Evolutionary conservation across 169 alveolate genomes (phyloP).

Genomic region (Plasmodium inui): DNA sequence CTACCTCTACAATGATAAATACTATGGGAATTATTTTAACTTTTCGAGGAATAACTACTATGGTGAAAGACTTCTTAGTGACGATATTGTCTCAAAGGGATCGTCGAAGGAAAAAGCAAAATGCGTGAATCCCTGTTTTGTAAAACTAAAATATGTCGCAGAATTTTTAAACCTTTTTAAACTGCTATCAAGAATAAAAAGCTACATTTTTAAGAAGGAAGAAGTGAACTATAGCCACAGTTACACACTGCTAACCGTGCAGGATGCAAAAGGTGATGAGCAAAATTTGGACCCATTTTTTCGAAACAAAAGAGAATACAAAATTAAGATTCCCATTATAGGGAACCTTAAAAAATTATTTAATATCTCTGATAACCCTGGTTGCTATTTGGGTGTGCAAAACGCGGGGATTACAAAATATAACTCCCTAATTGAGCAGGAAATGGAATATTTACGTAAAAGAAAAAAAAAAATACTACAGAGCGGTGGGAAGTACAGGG

Average conservation of each 20-base stretch:
- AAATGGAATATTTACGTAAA: conserved; percentile 14
- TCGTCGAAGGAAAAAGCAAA: not conserved
- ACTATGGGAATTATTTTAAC: not conserved
- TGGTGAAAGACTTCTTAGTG: not conserved
- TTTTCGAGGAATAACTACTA: not conserved
- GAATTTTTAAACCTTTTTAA: conserved; percentile 28
- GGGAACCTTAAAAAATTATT: conserved; percentile 15
- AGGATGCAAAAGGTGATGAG: conserved; percentile 21
- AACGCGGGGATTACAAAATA: not conserved
- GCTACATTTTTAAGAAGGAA: conserved; percentile 6
- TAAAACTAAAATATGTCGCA: not conserved
- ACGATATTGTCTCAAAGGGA: not conserved
- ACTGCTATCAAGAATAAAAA: conserved; percentile 14
- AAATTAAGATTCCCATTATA: conserved; percentile 6
- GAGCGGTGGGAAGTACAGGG: not conserved
- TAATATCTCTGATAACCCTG: not conserved
- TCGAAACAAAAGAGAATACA: conserved; percentile 11
- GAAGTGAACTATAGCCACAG: not conserved
- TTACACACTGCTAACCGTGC: conserved; percentile 34
- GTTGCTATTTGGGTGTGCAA: not conserved
- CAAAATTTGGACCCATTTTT: not conserved
- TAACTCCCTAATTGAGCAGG: conserved; percentile 43
- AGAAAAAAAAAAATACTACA: conserved; percentile 14
- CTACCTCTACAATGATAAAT: conserved; percentile 1
- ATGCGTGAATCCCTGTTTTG: not conserved